Percentiles rank a stretch among this genome's conserved stretches.
Conservation (phyloP, 1,284 basidiomycete genomes). For the Meira nashicola region DNA sequence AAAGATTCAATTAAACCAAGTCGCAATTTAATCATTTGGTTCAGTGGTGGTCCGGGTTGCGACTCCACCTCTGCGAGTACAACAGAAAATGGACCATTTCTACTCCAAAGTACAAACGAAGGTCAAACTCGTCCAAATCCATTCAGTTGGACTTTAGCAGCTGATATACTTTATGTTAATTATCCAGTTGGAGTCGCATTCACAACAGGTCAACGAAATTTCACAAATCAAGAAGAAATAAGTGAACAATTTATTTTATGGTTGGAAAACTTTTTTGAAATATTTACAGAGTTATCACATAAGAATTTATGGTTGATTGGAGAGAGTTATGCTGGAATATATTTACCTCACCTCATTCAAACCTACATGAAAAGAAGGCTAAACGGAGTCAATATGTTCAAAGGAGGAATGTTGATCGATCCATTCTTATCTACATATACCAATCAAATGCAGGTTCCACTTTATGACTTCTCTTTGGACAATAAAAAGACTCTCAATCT, state of each 20-base stretch:
- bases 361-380: slow-evolving; percentile 9
- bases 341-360: slow-evolving; percentile 47
- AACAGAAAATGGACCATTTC: slow-evolving; percentile 72
- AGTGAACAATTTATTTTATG: slow-evolving; percentile 51
- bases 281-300: slow-evolving; percentile 26
- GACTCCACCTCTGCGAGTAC: slow-evolving; percentile 71
- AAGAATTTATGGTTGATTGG: slow-evolving; percentile 38
- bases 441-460: slow-evolving; percentile 29
- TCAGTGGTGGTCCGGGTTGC: slow-evolving; percentile 64
- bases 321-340: slow-evolving; percentile 90
- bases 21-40: slow-evolving; percentile 68
- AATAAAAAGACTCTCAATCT: slow-evolving; percentile 15
- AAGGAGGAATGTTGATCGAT: slow-evolving; percentile 44
- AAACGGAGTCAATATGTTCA: slow-evolving; percentile 13
- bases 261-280: slow-evolving; percentile 33
- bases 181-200: slow-evolving; percentile 80
- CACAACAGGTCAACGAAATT: slow-evolving; percentile 67
- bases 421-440: slow-evolving; percentile 32
- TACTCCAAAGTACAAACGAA: slow-evolving; percentile 65
- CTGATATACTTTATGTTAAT: slow-evolving; percentile 69
- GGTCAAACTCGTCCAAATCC: slow-evolving; percentile 63
- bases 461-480: slow-evolving; percentile 16
- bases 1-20: slow-evolving; percentile 66
- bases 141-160: slow-evolving; percentile 72
- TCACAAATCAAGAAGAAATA: slow-evolving; percentile 54